phyloP scores from a whole-genome alignment of 1,139 yeast species.

The Candida tropicalis region DNA sequence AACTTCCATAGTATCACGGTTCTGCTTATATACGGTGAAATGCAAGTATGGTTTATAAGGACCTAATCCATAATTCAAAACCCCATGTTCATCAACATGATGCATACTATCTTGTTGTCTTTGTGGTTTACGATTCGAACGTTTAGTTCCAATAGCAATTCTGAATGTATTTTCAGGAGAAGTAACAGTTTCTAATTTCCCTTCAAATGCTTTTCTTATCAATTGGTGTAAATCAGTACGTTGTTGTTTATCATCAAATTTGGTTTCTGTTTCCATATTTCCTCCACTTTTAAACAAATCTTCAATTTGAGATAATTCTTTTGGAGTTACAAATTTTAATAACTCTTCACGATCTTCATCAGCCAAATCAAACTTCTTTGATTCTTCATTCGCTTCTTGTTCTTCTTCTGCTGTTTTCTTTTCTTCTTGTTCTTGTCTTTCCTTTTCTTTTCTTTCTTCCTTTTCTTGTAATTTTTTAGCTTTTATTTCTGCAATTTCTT shows the following conservation, averaged over 20 bases:
- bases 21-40: constrained; percentile 86
- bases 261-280: constrained; percentile 58
- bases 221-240: constrained; percentile 81
- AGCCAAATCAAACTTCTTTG: constrained; percentile 43
- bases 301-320: constrained; percentile 58
- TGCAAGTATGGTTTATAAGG: constrained; percentile 69
- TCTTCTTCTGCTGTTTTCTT: constrained; percentile 9
- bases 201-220: constrained; percentile 71
- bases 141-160: constrained; percentile 40
- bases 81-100: constrained; percentile 53
- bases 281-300: constrained; percentile 58
- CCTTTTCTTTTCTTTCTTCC: constrained; percentile 11
- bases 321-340: constrained; percentile 57
- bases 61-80: constrained; percentile 63
- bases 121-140: constrained; percentile 29
- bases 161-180: constrained; percentile 66
- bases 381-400: constrained; percentile 18
- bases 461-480: constrained; percentile 24
- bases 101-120: constrained; percentile 46
- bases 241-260: constrained; percentile 65
- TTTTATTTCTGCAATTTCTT: constrained; percentile 37
- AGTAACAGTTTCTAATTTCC: constrained; percentile 78
- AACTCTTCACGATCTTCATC: constrained; percentile 51
- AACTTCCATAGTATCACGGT: constrained; percentile 97
- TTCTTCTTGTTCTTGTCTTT: constrained; percentile 22